These are phyloP conservation scores for Neocallimastix lanati DNA, from an alignment of 192 early-diverging fungal genomes.

Conservation along the genomic window DNA sequence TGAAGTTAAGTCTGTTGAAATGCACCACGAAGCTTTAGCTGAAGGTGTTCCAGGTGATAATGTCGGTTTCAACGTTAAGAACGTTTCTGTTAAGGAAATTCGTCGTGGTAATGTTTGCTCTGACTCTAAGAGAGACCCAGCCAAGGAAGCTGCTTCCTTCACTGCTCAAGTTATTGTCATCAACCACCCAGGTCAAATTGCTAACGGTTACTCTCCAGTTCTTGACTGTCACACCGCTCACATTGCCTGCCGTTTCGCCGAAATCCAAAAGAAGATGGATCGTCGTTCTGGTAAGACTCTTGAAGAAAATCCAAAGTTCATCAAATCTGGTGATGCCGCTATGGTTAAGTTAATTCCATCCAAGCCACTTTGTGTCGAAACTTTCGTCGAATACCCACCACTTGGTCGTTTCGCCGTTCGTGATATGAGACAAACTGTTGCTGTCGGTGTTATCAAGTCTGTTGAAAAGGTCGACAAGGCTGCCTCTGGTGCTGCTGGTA, in stretches of 20 bases:
- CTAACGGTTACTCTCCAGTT: conserved; percentile 84
- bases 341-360: conserved; percentile 87
- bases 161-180: conserved; percentile 88
- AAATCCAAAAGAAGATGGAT: conserved; percentile 87
- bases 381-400: conserved; percentile 80
- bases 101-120: conserved; percentile 89
- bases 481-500: conserved; percentile 1
- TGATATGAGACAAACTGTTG: conserved; percentile 95
- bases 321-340: conserved; percentile 88
- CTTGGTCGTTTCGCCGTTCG: conserved; percentile 93
- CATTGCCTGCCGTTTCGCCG: conserved; percentile 89
- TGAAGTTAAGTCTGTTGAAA: conserved; percentile 95
- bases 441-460: conserved; percentile 89
- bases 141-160: conserved; percentile 80
- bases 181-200: conserved; percentile 92
- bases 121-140: conserved; percentile 93
- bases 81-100: conserved; percentile 93
- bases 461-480: conserved; percentile 69
- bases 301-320: conserved; percentile 84
- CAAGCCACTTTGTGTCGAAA: conserved; percentile 93
- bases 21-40: conserved; percentile 85
- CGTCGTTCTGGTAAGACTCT: conserved; percentile 84
- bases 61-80: conserved; percentile 98
- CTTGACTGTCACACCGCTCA: conserved; percentile 92
- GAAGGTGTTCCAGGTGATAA: conserved; percentile 89